Evolutionary conservation across 495 filamentous ascomycete genomes (phyloP).

Genomic region (Ramalina intermedia): DNA sequence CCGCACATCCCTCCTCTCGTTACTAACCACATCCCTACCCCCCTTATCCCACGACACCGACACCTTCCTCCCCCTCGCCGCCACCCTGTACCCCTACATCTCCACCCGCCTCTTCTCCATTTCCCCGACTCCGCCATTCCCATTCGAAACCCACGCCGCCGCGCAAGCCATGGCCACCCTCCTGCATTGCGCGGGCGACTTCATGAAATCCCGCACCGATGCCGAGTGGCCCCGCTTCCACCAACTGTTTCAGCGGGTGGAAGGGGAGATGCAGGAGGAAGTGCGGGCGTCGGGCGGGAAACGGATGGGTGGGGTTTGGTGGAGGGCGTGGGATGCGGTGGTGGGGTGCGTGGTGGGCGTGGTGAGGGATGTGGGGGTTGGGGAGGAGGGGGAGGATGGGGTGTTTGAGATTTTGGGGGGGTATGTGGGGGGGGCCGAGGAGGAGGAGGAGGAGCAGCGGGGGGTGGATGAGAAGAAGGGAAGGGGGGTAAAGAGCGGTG

Average conservation of each 20-base stretch:
- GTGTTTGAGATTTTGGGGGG: slow-evolving; percentile 44
- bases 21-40: slow-evolving; percentile 53
- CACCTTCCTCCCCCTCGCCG: slow-evolving; percentile 73
- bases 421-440: slow-evolving; percentile 26
- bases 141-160: slow-evolving; percentile 3
- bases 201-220: slow-evolving; percentile 56
- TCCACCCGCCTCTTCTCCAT: slow-evolving; percentile 42
- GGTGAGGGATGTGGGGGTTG: slow-evolving; percentile 40
- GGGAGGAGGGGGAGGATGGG: slow-evolving; percentile 54
- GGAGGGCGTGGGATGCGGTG: slow-evolving; percentile 45
- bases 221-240: slow-evolving; percentile 48
- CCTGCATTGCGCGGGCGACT: slow-evolving; percentile 58
- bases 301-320: slow-evolving; percentile 20
- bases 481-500: neutral
- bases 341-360: slow-evolving; percentile 38
- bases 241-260: slow-evolving; percentile 27
- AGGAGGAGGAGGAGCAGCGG: slow-evolving; percentile 22
- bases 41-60: slow-evolving; percentile 60
- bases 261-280: slow-evolving; percentile 6
- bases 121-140: slow-evolving; percentile 15
- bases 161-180: slow-evolving; percentile 13
- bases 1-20: slow-evolving; percentile 57
- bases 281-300: slow-evolving; percentile 18
- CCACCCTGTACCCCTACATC: slow-evolving; percentile 76
- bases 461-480: neutral